Evolutionary conservation across 192 early-diverging fungal species (phyloP).

Genomic region (Helicostylum pulchrum): DNA sequence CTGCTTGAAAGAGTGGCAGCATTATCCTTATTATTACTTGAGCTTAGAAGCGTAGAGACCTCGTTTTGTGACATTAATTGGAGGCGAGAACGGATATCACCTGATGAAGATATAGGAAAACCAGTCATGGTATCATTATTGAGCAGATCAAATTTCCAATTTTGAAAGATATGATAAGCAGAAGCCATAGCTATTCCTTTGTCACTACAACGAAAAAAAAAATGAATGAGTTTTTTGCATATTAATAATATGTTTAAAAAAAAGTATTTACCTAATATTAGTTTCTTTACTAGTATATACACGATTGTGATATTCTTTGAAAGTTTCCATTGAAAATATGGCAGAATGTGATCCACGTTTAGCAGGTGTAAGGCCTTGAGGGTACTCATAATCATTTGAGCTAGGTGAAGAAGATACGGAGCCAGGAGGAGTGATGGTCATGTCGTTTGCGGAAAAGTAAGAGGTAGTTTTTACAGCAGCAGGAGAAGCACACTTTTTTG

Average conservation of each 20-base stretch:
- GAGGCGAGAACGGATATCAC: constrained; percentile 9
- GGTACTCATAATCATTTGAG: not conserved
- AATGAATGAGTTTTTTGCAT: not conserved
- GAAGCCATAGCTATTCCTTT: constrained; percentile 36
- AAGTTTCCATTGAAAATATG: constrained; percentile 21
- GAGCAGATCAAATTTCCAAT: constrained; percentile 25
- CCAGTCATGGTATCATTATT: not conserved
- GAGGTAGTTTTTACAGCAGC: no score
- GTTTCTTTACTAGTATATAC: constrained; percentile 24
- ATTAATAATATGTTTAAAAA: not conserved
- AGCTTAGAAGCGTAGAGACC: constrained; percentile 2
- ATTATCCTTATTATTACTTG: constrained; percentile 23
- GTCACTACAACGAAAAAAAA: constrained; percentile 30
- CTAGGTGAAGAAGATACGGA: constrained; percentile 6
- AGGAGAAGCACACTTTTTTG: no score
- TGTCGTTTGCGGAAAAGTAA: no score
- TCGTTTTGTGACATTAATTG: constrained; percentile 12
- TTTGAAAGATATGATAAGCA: constrained; percentile 33
- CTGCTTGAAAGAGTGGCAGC: constrained; percentile 18
- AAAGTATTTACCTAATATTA: constrained; percentile 17
- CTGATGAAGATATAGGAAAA: no score
- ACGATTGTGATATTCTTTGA: constrained; percentile 27
- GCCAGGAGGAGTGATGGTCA: constrained; percentile 14
- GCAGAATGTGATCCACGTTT: constrained; percentile 30
- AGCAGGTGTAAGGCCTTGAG: constrained; percentile 16